Conservation (phyloP, 2,329 filamentous ascomycete genomes). For the Hymenoscyphus repandus region DNA sequence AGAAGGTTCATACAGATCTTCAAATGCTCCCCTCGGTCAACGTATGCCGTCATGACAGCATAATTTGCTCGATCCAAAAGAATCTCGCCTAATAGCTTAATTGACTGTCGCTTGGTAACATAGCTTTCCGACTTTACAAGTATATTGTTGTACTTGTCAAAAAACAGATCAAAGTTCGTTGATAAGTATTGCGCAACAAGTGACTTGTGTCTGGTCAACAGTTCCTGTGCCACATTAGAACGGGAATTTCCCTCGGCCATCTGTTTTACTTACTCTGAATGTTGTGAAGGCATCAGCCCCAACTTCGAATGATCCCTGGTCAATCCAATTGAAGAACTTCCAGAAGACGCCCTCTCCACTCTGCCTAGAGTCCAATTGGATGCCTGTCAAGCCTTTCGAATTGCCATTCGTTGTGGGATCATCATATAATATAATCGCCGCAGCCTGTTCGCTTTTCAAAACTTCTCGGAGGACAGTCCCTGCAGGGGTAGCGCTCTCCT, state of each 20-base stretch:
- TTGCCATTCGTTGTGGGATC: slow-evolving; percentile 69
- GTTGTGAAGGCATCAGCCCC: slow-evolving; percentile 97
- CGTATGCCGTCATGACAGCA: slow-evolving; percentile 95
- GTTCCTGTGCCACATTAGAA: slow-evolving; percentile 53
- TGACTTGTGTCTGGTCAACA: slow-evolving; percentile 89
- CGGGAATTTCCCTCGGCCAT: background rate
- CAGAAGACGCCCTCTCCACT: slow-evolving; percentile 86
- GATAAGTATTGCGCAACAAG: slow-evolving; percentile 83
- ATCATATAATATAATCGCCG: slow-evolving; percentile 88
- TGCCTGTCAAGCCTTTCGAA: slow-evolving; percentile 68
- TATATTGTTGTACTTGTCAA: slow-evolving; percentile 80
- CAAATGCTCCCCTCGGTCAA: slow-evolving; percentile 89
- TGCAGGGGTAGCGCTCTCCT: slow-evolving; percentile 86
- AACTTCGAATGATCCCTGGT: slow-evolving; percentile 93
- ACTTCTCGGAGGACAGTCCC: slow-evolving; percentile 86
- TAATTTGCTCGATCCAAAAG: slow-evolving; percentile 94
- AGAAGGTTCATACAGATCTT: slow-evolving; percentile 98
- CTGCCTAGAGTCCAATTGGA: slow-evolving; percentile 71
- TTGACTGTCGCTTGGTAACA: slow-evolving; percentile 95
- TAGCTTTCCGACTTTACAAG: slow-evolving; percentile 92
- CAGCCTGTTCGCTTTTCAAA: slow-evolving; percentile 82
- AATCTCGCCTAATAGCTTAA: slow-evolving; percentile 94
- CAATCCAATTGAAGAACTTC: slow-evolving; percentile 96
- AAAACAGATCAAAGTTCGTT: slow-evolving; percentile 91
- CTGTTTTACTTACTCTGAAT: slow-evolving; percentile 63